These are phyloP conservation scores for Diversispora epigaea DNA, from an alignment of 192 early-diverging fungal genomes.

Conservation along the genomic window DNA sequence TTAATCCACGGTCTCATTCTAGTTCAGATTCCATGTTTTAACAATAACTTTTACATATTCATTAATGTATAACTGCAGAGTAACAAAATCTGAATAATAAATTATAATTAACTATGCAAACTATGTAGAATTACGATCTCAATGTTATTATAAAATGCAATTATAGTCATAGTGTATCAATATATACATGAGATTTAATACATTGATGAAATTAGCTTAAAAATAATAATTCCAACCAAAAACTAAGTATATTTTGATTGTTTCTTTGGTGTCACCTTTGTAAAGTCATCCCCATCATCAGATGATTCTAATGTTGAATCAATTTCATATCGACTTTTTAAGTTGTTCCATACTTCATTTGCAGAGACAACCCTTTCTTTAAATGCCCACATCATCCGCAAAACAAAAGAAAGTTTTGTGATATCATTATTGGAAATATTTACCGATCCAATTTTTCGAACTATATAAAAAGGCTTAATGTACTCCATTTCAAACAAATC, in stretches of 20 bases:
- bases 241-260: not conserved
- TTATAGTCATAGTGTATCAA: too few relatives aligned
- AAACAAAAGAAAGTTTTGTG: constrained; percentile 9
- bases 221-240: too few relatives aligned
- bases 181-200: too few relatives aligned
- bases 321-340: constrained; percentile 20
- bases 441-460: not conserved
- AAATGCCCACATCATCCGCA: constrained; percentile 11
- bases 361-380: not conserved
- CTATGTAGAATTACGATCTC: too few relatives aligned
- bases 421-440: not conserved
- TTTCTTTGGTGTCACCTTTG: constrained; percentile 14
- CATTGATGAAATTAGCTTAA: too few relatives aligned
- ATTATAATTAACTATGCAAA: too few relatives aligned
- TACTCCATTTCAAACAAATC: constrained; percentile 10
- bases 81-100: too few relatives aligned
- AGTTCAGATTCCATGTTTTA: too few relatives aligned
- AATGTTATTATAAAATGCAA: too few relatives aligned
- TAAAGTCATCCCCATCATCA: not conserved
- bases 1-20: too few relatives aligned
- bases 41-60: too few relatives aligned
- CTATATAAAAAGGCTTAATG: constrained; percentile 13
- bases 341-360: constrained; percentile 15
- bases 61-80: too few relatives aligned
- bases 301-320: constrained; percentile 1